Evolutionary conservation across 495 filamentous ascomycete species (phyloP).

Genomic region (Choiromyces venosus): DNA sequence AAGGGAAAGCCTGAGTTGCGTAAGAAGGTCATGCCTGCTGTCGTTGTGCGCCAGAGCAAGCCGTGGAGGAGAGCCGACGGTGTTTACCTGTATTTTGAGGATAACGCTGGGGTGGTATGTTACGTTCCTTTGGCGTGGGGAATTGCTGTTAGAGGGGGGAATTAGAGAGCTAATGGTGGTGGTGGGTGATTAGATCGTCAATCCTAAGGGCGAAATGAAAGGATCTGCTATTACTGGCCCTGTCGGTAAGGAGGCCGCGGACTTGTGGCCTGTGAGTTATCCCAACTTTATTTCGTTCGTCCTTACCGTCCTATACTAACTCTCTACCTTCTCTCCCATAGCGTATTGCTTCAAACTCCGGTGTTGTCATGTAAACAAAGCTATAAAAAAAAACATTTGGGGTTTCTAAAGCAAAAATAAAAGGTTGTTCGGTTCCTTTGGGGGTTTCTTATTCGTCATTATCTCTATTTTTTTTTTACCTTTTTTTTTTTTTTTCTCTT

Average conservation of each 20-base stretch:
- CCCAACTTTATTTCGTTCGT: conserved; percentile 7
- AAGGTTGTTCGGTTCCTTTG: conserved; percentile 18
- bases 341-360: conserved; percentile 99
- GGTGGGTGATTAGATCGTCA: conserved; percentile 70
- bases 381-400: conserved; percentile 28
- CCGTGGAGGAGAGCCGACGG: conserved; percentile 97
- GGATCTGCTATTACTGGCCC: conserved; percentile 98
- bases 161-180: conserved; percentile 15
- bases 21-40: conserved; percentile 99
- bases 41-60: conserved; percentile 97
- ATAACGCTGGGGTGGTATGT: conserved; percentile 97
- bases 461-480: conserved; percentile 13
- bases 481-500: not conserved
- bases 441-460: not conserved
- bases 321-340: conserved; percentile 42
- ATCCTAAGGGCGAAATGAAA: conserved; percentile 99
- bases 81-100: conserved; percentile 99
- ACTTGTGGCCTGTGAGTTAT: conserved; percentile 90
- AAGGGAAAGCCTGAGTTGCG: conserved; percentile 99
- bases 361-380: conserved; percentile 93
- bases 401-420: conserved; percentile 34
- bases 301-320: not conserved
- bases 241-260: conserved; percentile 98
- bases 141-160: not conserved
- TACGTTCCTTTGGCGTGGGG: not conserved